These are phyloP conservation scores for Xylaria sp. DNA, from an alignment of 2,329 filamentous ascomycete species.

Conservation along the genomic window DNA sequence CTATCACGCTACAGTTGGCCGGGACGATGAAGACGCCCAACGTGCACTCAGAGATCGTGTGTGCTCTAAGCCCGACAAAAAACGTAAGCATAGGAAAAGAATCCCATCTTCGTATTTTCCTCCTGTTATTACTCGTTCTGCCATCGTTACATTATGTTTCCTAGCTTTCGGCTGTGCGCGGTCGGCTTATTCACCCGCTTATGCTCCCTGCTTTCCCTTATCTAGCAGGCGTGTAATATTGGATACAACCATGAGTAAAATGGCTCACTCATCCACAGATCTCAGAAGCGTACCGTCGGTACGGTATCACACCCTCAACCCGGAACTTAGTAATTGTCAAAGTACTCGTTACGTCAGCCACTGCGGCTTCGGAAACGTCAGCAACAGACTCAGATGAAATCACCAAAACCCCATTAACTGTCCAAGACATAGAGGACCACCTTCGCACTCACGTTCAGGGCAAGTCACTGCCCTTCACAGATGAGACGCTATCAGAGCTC, in stretches of 20 bases:
- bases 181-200: not conserved
- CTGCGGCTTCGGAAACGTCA: not conserved
- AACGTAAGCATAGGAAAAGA: conserved; percentile 65
- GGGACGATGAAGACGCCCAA: conserved; percentile 79
- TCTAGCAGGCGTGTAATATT: not conserved
- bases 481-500: conserved; percentile 67
- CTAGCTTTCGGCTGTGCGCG: not conserved
- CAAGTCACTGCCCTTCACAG: conserved; percentile 65
- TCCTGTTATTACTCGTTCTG: not conserved
- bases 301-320: conserved; percentile 79
- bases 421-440: conserved; percentile 66
- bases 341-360: conserved; percentile 66
- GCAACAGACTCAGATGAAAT: not conserved
- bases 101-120: not conserved
- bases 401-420: conserved; percentile 16
- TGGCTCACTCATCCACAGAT: conserved; percentile 66
- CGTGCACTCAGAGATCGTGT: conserved; percentile 88
- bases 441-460: conserved; percentile 72
- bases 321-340: conserved; percentile 83
- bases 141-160: not conserved
- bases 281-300: conserved; percentile 87
- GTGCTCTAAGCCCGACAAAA: conserved; percentile 80
- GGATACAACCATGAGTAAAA: not conserved
- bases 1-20: conserved; percentile 72
- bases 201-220: not conserved